These are phyloP conservation scores for Fusarium sp. DNA, from an alignment of 2,329 filamentous ascomycete genomes.

Conservation along the genomic window DNA sequence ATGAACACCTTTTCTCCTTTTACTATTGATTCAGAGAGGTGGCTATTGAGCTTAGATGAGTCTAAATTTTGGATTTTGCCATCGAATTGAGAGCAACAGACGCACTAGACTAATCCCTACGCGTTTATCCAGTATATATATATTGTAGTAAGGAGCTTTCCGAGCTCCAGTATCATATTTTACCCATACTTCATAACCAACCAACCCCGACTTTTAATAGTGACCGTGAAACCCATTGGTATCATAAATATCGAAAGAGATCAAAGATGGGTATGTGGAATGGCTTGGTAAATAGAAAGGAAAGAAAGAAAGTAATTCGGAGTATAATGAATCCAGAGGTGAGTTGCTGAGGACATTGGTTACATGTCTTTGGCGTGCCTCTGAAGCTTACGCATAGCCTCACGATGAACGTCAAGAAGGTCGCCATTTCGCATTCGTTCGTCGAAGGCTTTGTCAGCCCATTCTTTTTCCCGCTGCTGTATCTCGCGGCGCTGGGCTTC, in stretches of 20 bases:
- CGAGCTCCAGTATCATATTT: constrained; percentile 25
- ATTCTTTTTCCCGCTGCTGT: constrained; percentile 65
- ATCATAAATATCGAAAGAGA: constrained; percentile 37
- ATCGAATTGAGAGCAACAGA: constrained; percentile 19
- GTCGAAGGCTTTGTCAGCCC: constrained; percentile 72
- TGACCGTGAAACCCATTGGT: constrained; percentile 39
- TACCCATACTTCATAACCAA: constrained; percentile 16
- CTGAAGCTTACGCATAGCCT: constrained; percentile 85
- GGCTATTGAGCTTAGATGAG: background rate
- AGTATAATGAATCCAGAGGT: background rate
- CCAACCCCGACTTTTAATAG: constrained; percentile 18
- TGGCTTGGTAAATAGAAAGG: background rate
- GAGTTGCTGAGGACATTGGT: background rate
- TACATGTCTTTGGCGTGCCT: constrained; percentile 50
- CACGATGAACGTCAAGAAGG: constrained; percentile 79
- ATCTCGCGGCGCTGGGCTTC: constrained; percentile 68
- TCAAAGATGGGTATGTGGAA: constrained; percentile 27
- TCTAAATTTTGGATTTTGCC: constrained; percentile 2
- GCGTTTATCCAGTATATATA: constrained; percentile 25
- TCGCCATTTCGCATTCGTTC: constrained; percentile 80
- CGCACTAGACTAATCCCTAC: constrained; percentile 3
- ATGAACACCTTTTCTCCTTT: background rate
- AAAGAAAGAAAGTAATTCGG: constrained; percentile 14
- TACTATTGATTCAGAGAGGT: background rate
- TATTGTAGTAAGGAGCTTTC: constrained; percentile 16